Conservation (phyloP, 2,329 filamentous ascomycete genomes). For the Alternaria infectoria region DNA sequence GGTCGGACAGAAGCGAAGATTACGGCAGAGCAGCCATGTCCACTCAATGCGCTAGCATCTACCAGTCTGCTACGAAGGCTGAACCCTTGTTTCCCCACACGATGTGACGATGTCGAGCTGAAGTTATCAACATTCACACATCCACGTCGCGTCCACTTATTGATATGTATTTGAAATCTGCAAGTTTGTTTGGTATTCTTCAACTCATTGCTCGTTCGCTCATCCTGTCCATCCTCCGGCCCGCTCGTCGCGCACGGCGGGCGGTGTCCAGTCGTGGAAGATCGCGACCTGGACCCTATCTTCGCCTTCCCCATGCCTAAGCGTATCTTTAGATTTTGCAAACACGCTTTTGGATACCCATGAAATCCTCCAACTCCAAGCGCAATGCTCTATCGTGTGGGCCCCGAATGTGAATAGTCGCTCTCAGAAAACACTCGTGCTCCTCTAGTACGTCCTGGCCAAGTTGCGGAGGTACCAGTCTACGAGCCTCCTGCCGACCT, state of each 20-base stretch:
- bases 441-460: slow-evolving; percentile 82
- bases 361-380: slow-evolving; percentile 43
- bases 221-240: slow-evolving; percentile 18
- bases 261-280: slow-evolving; percentile 12
- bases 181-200: slow-evolving; percentile 23
- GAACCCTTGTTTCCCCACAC: slow-evolving; percentile 14
- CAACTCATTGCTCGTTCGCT: slow-evolving; percentile 11
- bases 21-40: slow-evolving; percentile 11
- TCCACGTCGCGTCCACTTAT: not conserved
- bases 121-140: slow-evolving; percentile 3
- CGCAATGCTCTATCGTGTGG: slow-evolving; percentile 41
- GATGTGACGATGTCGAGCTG: not conserved
- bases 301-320: slow-evolving; percentile 16
- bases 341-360: slow-evolving; percentile 41
- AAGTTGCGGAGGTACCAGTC: slow-evolving; percentile 99
- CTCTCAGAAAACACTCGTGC: slow-evolving; percentile 5
- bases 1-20: slow-evolving; percentile 18
- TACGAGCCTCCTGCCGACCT: slow-evolving; percentile 94
- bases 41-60: slow-evolving; percentile 23
- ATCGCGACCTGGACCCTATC: slow-evolving; percentile 15
- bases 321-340: slow-evolving; percentile 17
- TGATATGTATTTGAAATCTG: slow-evolving; percentile 5
- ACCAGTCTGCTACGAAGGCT: slow-evolving; percentile 1
- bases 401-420: slow-evolving; percentile 14
- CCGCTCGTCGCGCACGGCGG: slow-evolving; percentile 16